These are phyloP conservation scores for Coprinopsis marcescibilis DNA, from an alignment of 768 basidiomycete genomes.

Conservation along the genomic window DNA sequence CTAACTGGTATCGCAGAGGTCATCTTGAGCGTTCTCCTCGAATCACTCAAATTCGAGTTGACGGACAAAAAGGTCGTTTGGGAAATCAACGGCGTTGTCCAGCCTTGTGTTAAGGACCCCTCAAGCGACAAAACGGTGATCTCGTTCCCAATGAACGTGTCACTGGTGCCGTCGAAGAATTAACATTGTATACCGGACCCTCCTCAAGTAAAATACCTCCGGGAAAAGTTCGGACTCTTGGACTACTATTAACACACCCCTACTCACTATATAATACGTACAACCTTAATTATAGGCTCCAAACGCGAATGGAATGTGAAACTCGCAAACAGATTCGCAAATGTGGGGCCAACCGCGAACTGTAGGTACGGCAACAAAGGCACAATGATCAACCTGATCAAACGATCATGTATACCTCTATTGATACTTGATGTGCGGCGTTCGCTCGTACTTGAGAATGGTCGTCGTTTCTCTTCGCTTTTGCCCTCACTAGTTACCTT, in stretches of 20 bases:
- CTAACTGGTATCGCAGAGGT: conserved; percentile 7
- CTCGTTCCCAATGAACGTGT: not conserved
- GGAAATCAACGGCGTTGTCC: conserved; percentile 3
- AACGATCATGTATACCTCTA: too few species aligned
- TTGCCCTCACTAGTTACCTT: not conserved
- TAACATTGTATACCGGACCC: too few species aligned
- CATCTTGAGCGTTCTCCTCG: conserved; percentile 11
- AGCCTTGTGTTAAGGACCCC: not conserved
- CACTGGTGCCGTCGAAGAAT: not conserved
- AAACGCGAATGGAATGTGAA: too few species aligned
- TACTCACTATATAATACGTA: too few species aligned
- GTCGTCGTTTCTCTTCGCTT: not conserved
- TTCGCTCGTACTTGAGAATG: not conserved
- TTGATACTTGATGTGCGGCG: too few species aligned
- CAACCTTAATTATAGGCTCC: not conserved
- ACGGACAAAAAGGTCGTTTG: conserved; percentile 8
- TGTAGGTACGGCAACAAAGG: too few species aligned
- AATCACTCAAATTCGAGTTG: conserved; percentile 4
- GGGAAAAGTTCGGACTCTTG: too few species aligned
- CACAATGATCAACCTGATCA: too few species aligned
- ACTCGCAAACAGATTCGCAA: too few species aligned
- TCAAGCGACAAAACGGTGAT: not conserved
- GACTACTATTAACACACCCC: too few species aligned
- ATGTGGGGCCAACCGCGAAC: too few species aligned
- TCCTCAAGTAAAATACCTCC: too few species aligned